Percentiles rank a stretch among this genome's conserved stretches.
Conservation (phyloP, 352 stramenopile species). For the Thalassiosira delicatula region DNA sequence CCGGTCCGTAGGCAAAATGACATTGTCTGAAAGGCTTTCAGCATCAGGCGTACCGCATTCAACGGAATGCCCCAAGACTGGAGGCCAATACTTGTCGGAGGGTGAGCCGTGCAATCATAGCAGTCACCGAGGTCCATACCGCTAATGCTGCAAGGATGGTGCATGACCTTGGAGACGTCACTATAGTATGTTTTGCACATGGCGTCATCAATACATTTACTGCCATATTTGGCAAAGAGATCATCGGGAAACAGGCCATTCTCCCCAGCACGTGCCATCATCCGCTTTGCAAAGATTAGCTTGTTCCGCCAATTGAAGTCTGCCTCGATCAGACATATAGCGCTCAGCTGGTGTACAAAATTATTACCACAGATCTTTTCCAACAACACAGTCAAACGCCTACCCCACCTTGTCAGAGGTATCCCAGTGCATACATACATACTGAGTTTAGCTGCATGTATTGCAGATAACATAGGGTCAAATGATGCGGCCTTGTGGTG, state of each 20-base stretch:
- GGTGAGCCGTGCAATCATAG: constrained; percentile 25
- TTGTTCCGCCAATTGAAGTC: constrained; percentile 31
- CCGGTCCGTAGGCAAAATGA: constrained; percentile 13
- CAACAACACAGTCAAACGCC: neutral
- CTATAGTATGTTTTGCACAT: constrained; percentile 15
- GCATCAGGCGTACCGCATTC: neutral
- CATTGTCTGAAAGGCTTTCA: constrained; percentile 4
- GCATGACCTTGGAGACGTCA: neutral
- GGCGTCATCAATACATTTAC: neutral
- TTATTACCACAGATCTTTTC: constrained; percentile 6
- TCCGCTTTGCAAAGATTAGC: neutral
- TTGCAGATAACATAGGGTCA: neutral
- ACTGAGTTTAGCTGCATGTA: constrained; percentile 19
- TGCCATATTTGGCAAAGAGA: constrained; percentile 13
- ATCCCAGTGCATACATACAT: neutral
- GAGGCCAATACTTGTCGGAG: constrained; percentile 14
- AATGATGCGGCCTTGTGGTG: constrained; percentile 19
- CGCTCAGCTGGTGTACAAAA: constrained; percentile 5
- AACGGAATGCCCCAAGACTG: constrained; percentile 12
- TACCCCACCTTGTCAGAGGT: constrained; percentile 10
- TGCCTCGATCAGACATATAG: constrained; percentile 19
- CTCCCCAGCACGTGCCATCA: neutral
- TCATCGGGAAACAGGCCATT: neutral
- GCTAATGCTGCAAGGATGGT: neutral
- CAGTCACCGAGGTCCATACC: constrained; percentile 17